Base-by-base conservation (phyloP, 2,329 filamentous ascomycete species). In the Beauveria sp. region DNA sequence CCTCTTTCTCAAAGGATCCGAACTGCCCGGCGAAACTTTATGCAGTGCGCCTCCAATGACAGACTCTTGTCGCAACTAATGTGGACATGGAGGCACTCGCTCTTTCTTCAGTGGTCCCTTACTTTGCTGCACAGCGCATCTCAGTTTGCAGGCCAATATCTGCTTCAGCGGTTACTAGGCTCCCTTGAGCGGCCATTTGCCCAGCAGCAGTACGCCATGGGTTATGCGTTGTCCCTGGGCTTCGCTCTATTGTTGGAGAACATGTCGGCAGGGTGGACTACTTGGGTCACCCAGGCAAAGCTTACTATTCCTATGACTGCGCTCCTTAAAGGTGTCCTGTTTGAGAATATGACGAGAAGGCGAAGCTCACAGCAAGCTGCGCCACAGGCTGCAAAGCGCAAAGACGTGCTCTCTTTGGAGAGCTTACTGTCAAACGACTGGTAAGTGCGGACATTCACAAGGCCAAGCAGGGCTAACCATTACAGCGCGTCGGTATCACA, bases 171-270 rank as follows among this genome's bases (percentile, higher is more conserved):
- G 3, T 24, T 63, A 22, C 54, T 63, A 5, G 14, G 43, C 10
- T 53, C 49, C 28, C 30, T 62, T 10, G 61, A 62, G 43, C 42
- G 4, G 2, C 26, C 51, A 14, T 12, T 22, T 5, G 18, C 71
- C 14, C 77, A 75, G 10, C 77, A 89, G 1, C 88, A 86, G 85
- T 74, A 82, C 54, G 79, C 80, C 1, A 67, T 89, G 4, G 66
- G 84, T 3, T 67, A 77, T 24, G 78, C 79, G 1, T 82, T 88
- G 67, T 79, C 78, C 64, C 70, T 71, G 42, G 68, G 74, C 0
- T 77, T 90, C 45, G 65, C 77, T 1, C 61, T 79, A 14, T 86
- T 89, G 70, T 83, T 80, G 72, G 46, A 74, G 3, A 68, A 87
- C 10, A 82, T 61, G 28, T 52, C 47, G 16, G 57, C 57, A 16